These are phyloP conservation scores for Colletotrichum sp. DNA, from an alignment of 2,329 filamentous ascomycete genomes.

Conservation along the genomic window DNA sequence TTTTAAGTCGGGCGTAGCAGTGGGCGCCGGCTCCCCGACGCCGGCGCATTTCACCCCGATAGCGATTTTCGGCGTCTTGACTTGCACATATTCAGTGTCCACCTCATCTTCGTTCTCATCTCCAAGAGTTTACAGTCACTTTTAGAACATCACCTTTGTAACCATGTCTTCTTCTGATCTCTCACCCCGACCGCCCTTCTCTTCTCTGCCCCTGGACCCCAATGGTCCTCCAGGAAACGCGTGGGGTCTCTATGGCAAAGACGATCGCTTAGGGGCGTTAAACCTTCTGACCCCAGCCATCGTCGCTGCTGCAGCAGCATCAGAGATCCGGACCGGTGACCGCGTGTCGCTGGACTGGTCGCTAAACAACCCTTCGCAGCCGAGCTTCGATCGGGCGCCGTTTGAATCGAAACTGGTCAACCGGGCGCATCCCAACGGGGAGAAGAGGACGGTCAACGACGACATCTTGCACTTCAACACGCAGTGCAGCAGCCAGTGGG, in stretches of 20 bases:
- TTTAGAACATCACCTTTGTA: fast-evolving
- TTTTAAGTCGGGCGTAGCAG: not conserved
- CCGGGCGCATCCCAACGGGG: conserved; percentile 34
- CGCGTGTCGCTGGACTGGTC: conserved; percentile 40
- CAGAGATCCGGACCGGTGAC: conserved; percentile 21
- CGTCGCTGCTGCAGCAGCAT: conserved; percentile 20
- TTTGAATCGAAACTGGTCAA: conserved; percentile 42
- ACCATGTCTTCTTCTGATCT: too few relatives aligned
- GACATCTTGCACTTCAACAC: conserved; percentile 38
- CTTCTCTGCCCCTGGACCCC: conserved; percentile 51
- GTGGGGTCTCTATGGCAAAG: conserved; percentile 58
- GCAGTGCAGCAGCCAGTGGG: conserved; percentile 44
- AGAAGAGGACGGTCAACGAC: conserved; percentile 33
- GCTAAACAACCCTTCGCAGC: conserved; percentile 32
- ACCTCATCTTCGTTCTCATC: not conserved
- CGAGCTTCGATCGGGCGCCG: conserved; percentile 35
- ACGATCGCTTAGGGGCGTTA: conserved; percentile 58
- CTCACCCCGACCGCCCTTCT: conserved; percentile 11
- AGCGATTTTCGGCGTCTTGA: not conserved
- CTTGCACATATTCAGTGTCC: not conserved
- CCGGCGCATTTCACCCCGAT: conserved; percentile 1
- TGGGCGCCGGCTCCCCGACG: not conserved
- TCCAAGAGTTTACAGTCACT: not conserved
- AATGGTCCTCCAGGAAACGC: conserved; percentile 56
- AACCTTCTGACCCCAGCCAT: conserved; percentile 59